Evolutionary conservation across 2,329 filamentous ascomycete species (phyloP).

Genomic region (Ophiostoma perfectum): DNA sequence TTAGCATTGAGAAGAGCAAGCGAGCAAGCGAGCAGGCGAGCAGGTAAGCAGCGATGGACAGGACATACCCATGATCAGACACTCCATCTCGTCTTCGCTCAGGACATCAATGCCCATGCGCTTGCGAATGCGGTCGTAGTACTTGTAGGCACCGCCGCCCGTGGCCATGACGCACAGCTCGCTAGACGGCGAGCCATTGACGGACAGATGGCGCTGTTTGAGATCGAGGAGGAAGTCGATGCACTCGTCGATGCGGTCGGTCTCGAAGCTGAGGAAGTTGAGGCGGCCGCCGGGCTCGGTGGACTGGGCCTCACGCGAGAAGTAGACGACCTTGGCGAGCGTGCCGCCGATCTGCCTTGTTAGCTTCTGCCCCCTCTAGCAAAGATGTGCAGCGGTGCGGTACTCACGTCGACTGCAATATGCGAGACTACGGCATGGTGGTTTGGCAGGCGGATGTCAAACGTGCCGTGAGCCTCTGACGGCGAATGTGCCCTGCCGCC

Average conservation of each 20-base stretch:
- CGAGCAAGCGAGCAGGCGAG: constrained; percentile 47
- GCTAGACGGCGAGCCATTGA: constrained; percentile 65
- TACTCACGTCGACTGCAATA: constrained; percentile 85
- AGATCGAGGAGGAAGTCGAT: constrained; percentile 85
- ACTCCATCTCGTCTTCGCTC: constrained; percentile 97
- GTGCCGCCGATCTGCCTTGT: constrained; percentile 78
- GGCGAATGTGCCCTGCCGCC: constrained; percentile 31
- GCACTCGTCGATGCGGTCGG: constrained; percentile 86
- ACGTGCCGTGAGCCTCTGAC: constrained; percentile 60
- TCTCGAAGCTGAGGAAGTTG: constrained; percentile 96
- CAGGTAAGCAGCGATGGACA: constrained; percentile 21
- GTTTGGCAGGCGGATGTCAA: constrained; percentile 92
- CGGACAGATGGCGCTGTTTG: constrained; percentile 75
- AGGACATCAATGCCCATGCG: constrained; percentile 81
- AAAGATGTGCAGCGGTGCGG: no score
- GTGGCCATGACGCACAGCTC: constrained; percentile 92
- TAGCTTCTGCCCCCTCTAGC: not conserved
- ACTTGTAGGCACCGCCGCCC: constrained; percentile 93
- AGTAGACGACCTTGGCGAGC: constrained; percentile 94
- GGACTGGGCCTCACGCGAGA: constrained; percentile 78
- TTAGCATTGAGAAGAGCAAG: not conserved
- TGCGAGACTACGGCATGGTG: constrained; percentile 94
- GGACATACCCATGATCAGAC: constrained; percentile 74
- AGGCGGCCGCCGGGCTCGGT: constrained; percentile 78
- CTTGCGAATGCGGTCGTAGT: constrained; percentile 83